A percentile compares a stretch with the other conserved stretches of the same genome.
Conservation (phyloP, 306 rosid species). For the Vicia faba region DNA sequence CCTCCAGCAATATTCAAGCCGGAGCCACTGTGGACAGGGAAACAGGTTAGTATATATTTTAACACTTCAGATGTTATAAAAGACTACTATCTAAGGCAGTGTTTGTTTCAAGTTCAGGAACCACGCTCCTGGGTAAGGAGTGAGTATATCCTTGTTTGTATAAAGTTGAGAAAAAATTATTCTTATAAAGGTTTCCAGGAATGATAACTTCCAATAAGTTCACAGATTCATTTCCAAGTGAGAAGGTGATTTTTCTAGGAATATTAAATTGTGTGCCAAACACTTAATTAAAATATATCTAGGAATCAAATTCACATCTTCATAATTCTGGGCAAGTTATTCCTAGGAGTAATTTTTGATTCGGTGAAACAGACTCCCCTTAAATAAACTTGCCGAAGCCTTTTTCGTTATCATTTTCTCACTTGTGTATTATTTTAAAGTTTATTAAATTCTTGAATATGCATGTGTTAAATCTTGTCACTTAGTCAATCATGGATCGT, state of each 20-base stretch:
- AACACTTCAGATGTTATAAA: conserved; percentile 7
- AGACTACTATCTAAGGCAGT: background rate
- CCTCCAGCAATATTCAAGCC: conserved; percentile 95
- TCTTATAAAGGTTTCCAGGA: background rate
- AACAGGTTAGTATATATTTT: conserved; percentile 63
- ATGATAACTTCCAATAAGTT: background rate
- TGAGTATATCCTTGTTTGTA: background rate
- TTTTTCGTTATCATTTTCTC: background rate
- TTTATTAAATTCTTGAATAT: conserved; percentile 26
- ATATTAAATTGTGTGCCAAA: background rate
- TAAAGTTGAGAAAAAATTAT: background rate
- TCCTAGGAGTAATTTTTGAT: background rate
- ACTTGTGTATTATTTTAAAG: background rate
- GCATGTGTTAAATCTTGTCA: background rate
- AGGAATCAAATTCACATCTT: background rate
- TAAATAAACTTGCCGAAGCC: conserved; percentile 1
- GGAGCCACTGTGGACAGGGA: conserved; percentile 89
- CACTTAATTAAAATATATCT: background rate
- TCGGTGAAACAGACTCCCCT: background rate
- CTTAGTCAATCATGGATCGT: background rate
- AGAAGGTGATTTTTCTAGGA: background rate
- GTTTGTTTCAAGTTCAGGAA: background rate
- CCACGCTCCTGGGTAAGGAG: background rate
- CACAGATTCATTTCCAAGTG: background rate
- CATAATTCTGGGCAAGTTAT: background rate